Evolutionary conservation across 306 rosid species (phyloP), one percentile per base, ranked within the genome.

Genomic region (Begonia masoniana): DNA sequence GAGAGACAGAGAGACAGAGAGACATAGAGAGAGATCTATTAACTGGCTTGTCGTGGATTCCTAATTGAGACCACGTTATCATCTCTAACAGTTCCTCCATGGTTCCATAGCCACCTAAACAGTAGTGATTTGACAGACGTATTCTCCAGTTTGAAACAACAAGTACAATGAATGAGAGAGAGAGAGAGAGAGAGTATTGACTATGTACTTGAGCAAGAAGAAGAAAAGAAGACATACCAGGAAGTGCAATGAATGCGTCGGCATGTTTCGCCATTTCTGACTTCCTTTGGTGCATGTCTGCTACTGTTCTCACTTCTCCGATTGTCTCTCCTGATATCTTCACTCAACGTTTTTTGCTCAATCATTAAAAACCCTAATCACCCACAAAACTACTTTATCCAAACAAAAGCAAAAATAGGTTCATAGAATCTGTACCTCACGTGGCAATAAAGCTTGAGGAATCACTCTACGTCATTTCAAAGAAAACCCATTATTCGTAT

Each of bases 241-340:
- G 84, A 63, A 81, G 81, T 23, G 84, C 88, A 52, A 81, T 75
- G 76, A 81, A 81, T 13, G 84, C 88, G 60, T 81, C 84, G 15
- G 81, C 81, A 61, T 72, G 79, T 69, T 77, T 77, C 14, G 65
- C 84, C 88, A 81, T 81, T 62, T 71, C 73, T 53, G 88, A 72
- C 59, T 81, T 81, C 68, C 83, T 71, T 60, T 76, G 78, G 68
- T 81, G 88, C 88, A 77, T 81, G 51, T 81, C 68, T 60, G 63
- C 64, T 9, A 81, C 84, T 43, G 59, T 24, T 58, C 58, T 81
- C 73, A 74, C 74, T 72, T 81, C 81, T 53, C 88, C 88, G 51
- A 61, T 65, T 17, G 81, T 68, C 58, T 66, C 81, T 47, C 84
- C 81, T 10, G 79, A 66, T 63, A 81, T 71, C 88, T 77, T 69